Percentiles rank a stretch among this genome's conserved stretches.
Evolutionary conservation across 2,329 filamentous ascomycete species (phyloP).

Genomic region (Verticillium nubilum): DNA sequence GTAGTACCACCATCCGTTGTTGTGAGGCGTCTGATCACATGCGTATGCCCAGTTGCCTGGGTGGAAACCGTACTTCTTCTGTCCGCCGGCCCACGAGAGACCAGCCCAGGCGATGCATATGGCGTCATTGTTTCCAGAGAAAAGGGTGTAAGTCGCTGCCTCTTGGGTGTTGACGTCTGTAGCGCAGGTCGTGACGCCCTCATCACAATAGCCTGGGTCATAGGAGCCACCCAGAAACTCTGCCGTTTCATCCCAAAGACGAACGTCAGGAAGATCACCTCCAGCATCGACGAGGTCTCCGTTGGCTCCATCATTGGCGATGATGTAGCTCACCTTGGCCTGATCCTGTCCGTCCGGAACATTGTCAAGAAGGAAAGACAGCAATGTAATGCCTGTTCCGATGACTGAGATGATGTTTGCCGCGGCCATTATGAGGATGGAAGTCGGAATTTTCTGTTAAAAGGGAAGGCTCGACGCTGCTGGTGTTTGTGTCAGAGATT

Average conservation of each 20-base stretch:
- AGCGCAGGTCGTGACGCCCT: constrained; percentile 14
- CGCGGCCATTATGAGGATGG: not conserved
- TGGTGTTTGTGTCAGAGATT: too few species aligned
- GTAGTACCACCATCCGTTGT: constrained; percentile 15
- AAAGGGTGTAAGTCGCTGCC: constrained; percentile 17
- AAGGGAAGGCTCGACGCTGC: too few species aligned
- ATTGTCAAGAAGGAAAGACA: constrained; percentile 3
- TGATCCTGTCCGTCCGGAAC: not conserved
- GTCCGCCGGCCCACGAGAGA: constrained; percentile 12
- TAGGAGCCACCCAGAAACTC: constrained; percentile 15
- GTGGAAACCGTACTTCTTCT: constrained; percentile 14
- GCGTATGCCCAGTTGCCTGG: constrained; percentile 17
- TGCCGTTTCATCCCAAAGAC: constrained; percentile 19
- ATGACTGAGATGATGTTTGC: constrained; percentile 3
- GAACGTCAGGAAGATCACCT: constrained; percentile 19
- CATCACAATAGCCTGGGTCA: constrained; percentile 13
- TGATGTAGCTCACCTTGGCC: constrained; percentile 6
- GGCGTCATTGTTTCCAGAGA: constrained; percentile 18
- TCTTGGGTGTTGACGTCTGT: constrained; percentile 12
- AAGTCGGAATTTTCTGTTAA: too few species aligned
- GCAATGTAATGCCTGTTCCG: constrained; percentile 4
- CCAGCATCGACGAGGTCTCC: constrained; percentile 15
- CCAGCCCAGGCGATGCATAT: constrained; percentile 17
- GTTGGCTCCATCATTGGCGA: constrained; percentile 10
- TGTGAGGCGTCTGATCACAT: constrained; percentile 12